Base-by-base conservation (phyloP, 2,329 filamentous ascomycete genomes). In the Samsoniella hepiali region DNA sequence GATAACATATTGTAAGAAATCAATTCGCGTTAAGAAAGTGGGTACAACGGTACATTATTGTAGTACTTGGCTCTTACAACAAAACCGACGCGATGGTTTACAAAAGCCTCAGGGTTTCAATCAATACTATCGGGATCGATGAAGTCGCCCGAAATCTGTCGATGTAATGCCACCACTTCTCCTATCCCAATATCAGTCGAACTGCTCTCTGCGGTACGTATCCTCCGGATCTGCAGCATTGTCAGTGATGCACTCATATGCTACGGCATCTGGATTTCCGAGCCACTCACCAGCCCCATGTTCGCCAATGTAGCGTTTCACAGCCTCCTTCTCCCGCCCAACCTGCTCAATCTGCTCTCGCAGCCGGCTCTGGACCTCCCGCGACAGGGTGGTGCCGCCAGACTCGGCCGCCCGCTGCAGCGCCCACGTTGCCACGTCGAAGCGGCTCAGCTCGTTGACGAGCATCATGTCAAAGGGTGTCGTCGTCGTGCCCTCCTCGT, bases 381-480 rank as follows among this genome's bases (percentile, higher is more conserved):
- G 13, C 45, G 27, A 8, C 29, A 9, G 22, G 31, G 22, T 22
- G 5, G 56, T 34, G 15, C 2, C 38, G 10, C 13, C 17, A 5
- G 36, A 53, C 67, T 73, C 74, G 1, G 80, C 76, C 0, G 74
- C 85, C 1, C 79, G 81, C 50, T 72, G 74, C 56, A 89, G 68
- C 2, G 86, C 87, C 11, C 79, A 73, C 65, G 81, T 77, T 0
- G 83, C 84, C 27, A 89, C 78, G 70, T 89, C 80, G 67, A 82
- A 90, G 49, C 86, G 76, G 22, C 81, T 86, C 1, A 87, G 84
- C 27, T 76, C 68, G 68, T 90, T 90, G 5, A 82, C 72, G 1
- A 89, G 76, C 85, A 89, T 86, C 87, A 89, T 89, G 68, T 89
- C 84, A 67, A 90, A 89, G 2, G 87, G 87, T 2, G 86, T 89